These are phyloP conservation scores for Tolypocladium nubicola DNA, from an alignment of 2,329 filamentous ascomycete genomes.

Conservation along the genomic window DNA sequence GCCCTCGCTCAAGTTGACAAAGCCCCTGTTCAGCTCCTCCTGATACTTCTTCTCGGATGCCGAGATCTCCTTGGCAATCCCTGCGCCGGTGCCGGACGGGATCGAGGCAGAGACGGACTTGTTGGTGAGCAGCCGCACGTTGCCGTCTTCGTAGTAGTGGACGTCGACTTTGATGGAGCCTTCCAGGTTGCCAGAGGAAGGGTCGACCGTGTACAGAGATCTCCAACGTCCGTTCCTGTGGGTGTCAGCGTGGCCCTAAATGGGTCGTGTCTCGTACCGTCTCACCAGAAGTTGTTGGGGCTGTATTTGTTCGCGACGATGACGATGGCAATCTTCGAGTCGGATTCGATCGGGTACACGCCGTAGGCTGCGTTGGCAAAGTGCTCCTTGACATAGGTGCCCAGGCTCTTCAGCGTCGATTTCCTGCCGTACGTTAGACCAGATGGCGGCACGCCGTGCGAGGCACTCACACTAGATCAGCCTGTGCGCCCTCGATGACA, in stretches of 20 bases:
- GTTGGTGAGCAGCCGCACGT: conserved; percentile 84
- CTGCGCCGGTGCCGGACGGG: conserved; percentile 52
- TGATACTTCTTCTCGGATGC: conserved; percentile 84
- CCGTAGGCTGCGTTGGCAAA: conserved; percentile 74
- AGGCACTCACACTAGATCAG: conserved; percentile 67
- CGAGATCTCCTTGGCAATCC: conserved; percentile 69
- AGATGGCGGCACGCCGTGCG: neutral
- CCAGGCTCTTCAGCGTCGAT: conserved; percentile 70
- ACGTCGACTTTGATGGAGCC: conserved; percentile 88
- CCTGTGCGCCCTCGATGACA: conserved; percentile 63
- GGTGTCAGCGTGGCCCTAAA: neutral
- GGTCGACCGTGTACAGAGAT: conserved; percentile 70
- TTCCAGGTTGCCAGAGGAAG: conserved; percentile 55
- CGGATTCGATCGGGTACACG: conserved; percentile 69
- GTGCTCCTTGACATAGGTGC: conserved; percentile 73
- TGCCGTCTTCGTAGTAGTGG: conserved; percentile 99
- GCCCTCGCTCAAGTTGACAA: conserved; percentile 79
- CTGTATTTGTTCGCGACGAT: conserved; percentile 96
- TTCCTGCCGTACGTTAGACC: conserved; percentile 41
- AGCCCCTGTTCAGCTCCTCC: conserved; percentile 87
- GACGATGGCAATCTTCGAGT: conserved; percentile 66
- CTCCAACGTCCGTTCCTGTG: conserved; percentile 91
- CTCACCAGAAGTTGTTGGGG: conserved; percentile 91
- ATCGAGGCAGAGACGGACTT: conserved; percentile 59
- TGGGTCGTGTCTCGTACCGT: neutral